Base-by-base conservation (phyloP, 768 basidiomycete species). In the Russula griseocarnosa region DNA sequence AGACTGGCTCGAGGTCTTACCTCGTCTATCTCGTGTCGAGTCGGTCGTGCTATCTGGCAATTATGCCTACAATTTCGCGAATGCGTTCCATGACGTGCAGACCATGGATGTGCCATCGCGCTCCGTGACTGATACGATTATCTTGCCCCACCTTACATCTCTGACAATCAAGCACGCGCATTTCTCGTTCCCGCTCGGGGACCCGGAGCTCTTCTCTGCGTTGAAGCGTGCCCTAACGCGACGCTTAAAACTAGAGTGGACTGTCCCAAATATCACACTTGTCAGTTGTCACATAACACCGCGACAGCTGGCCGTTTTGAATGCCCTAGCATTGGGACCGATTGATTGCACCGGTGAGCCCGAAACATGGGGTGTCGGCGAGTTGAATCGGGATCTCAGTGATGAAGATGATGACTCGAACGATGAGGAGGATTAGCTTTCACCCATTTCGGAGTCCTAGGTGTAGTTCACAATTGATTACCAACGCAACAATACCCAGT, bases 151-250 rank as follows among this genome's bases (percentile, higher is more conserved):
- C 2, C 54, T 59, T 28, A 32, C 18, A 26, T 53, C 34, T 13
- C 30, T 59, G 47, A 36, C 49, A 9, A 65, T 67, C 11, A 18
- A 24, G 9, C 20, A 65, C 2, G 66, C 63, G 8, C 66, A 67
- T 32, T 65, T 66, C 40, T 65, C 63, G 2, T 66, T 65, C 30
- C 66, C 66, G 3, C 34, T 65, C 5, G 66, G 66, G 18, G 26
- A 65, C 16, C 7, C 14, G 9, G 34, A 65, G 26, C 66, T 66
- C 26, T 65, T 65, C 54, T 51, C 58, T 18, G 51, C 58, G n/a
- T 11, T 66, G n/a, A 55, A 28, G 50, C 46, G 58, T 28, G 53
- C 57, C 26, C 54, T 66, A 14, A 28, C 54, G 14, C 26, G 28
- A 53, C 66, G 66, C 38, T n/a, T 20, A 5, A 20, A 55, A 5